phyloP scores from a whole-genome alignment of 2,329 filamentous ascomycete species.

The Pseudogymnoascus sp. region DNA sequence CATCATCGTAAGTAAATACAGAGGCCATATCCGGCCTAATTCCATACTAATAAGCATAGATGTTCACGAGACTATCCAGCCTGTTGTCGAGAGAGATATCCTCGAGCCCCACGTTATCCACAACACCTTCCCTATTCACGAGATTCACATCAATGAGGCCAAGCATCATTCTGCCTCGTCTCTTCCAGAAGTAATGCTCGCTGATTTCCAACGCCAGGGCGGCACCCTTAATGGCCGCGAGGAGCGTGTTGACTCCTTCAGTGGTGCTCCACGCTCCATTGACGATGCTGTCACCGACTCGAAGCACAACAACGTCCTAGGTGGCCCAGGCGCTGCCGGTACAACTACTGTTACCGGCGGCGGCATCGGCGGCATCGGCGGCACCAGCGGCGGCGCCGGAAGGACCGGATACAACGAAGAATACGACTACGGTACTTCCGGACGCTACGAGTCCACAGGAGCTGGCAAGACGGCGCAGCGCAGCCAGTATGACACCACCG shows the following conservation, averaged over 20 bases:
- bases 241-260: slow-evolving; percentile 50
- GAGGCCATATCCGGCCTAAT: slow-evolving; percentile 19
- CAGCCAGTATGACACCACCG: background rate
- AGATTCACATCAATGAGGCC: slow-evolving; percentile 59
- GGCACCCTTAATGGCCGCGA: slow-evolving; percentile 46
- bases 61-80: slow-evolving; percentile 62
- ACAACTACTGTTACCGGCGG: slow-evolving; percentile 9
- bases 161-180: slow-evolving; percentile 58
- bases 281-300: slow-evolving; percentile 24
- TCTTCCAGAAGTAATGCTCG: slow-evolving; percentile 55
- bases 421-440: background rate
- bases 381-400: background rate
- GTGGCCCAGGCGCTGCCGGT: slow-evolving; percentile 12
- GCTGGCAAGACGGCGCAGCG: slow-evolving; percentile 13
- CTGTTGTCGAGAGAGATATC: slow-evolving; percentile 61
- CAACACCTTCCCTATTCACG: slow-evolving; percentile 64
- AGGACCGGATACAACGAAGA: background rate
- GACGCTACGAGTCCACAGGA: slow-evolving; percentile 11
- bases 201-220: slow-evolving; percentile 51
- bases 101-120: slow-evolving; percentile 61
- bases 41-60: slow-evolving; percentile 31
- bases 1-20: slow-evolving; percentile 40
- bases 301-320: slow-evolving; percentile 15
- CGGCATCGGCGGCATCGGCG: background rate
- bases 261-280: slow-evolving; percentile 50